Evolutionary conservation across 139 green algal species (phyloP).

Genomic region (Pseudopediastrum boryanum): DNA sequence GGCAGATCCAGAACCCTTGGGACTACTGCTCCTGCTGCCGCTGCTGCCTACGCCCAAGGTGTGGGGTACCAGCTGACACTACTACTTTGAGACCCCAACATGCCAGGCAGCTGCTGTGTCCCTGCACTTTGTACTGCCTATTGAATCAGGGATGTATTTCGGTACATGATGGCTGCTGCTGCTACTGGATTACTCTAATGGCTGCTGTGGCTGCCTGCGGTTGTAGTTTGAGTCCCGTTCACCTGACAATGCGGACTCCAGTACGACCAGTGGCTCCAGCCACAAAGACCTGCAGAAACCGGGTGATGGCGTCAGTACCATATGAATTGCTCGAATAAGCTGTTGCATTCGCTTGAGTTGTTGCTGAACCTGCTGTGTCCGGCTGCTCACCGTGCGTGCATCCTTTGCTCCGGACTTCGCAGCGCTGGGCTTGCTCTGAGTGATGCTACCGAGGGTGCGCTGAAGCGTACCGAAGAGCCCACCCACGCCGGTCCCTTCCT

Average conservation of each 20-base stretch:
- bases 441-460: constrained; percentile 16
- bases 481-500: constrained; percentile 6
- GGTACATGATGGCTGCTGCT: too few species aligned
- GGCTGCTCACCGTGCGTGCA: constrained; percentile 5
- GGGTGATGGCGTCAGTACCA: background rate
- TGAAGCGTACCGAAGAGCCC: constrained; percentile 22
- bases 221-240: background rate
- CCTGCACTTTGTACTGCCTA: too few species aligned
- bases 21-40: background rate
- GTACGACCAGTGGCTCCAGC: constrained; percentile 82
- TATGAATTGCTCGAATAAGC: background rate
- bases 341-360: background rate
- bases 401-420: constrained; percentile 24
- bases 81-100: background rate
- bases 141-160: too few species aligned
- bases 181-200: constrained; percentile 4
- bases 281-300: constrained; percentile 73
- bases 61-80: background rate
- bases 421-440: constrained; percentile 6
- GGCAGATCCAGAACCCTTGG: background rate
- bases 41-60: background rate
- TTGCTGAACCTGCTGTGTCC: background rate
- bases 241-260: constrained; percentile 77
- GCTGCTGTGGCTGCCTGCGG: background rate
- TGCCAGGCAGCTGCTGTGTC: too few species aligned